Conservation (phyloP, 1,284 basidiomycete species). For the Marasmius sp. region DNA sequence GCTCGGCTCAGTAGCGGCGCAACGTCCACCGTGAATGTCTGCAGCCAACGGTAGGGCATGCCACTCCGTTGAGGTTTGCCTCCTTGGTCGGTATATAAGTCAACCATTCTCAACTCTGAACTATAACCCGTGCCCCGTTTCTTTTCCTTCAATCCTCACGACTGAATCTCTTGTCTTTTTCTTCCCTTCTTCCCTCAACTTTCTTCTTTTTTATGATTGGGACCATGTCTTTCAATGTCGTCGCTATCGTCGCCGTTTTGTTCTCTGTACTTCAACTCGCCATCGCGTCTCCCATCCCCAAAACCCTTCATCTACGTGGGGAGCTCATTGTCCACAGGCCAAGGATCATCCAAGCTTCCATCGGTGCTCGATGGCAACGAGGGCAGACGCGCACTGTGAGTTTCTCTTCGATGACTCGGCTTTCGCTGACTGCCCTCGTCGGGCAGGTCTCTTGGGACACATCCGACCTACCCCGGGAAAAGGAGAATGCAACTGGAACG, state of each 20-base stretch:
- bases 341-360: neutral
- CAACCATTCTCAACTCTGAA: too few relatives aligned
- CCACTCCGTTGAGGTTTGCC: too few relatives aligned
- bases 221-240: neutral
- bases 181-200: neutral
- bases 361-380: neutral
- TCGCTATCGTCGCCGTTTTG: neutral
- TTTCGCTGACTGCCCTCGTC: neutral
- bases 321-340: conserved; percentile 2
- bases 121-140: too few relatives aligned
- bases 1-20: too few relatives aligned
- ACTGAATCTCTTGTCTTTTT: too few relatives aligned
- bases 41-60: too few relatives aligned
- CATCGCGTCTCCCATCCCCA: conserved; percentile 2
- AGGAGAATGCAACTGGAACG: conserved; percentile 1
- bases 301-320: neutral
- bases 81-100: too few relatives aligned
- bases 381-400: neutral
- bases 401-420: neutral
- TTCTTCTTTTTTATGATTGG: neutral
- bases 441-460: conserved; percentile 9
- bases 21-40: too few relatives aligned
- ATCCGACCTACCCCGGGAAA: neutral
- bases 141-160: too few relatives aligned
- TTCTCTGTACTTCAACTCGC: neutral